Conservation (phyloP, 257 asterid genomes). For the Verbena officinalis region DNA sequence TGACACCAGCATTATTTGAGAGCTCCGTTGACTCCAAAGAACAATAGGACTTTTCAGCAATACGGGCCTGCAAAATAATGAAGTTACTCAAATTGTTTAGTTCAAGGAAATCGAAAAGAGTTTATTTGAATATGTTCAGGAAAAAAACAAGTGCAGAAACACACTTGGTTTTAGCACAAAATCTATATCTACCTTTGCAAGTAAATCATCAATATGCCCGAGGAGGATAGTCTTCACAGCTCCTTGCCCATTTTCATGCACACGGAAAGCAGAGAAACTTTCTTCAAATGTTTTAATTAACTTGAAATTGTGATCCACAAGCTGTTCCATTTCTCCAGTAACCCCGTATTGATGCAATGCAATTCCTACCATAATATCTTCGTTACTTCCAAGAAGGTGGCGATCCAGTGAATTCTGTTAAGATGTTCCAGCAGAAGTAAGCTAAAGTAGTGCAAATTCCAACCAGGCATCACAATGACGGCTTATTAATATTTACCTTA, state of each 20-base stretch:
- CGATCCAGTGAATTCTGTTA: slow-evolving; percentile 66
- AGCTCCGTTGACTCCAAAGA: slow-evolving; percentile 37
- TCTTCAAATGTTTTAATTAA: slow-evolving; percentile 51
- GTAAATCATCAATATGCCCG: slow-evolving; percentile 56
- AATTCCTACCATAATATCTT: slow-evolving; percentile 37
- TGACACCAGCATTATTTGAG: slow-evolving; percentile 32
- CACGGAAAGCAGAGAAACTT: slow-evolving; percentile 43
- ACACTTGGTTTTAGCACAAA: no score
- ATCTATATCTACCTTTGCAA: slow-evolving; percentile 73
- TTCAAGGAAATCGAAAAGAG: slow-evolving; percentile 11
- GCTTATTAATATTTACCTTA: slow-evolving; percentile 54
- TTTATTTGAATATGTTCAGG: no score
- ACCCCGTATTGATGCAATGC: slow-evolving; percentile 71
- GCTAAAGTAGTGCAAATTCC: slow-evolving; percentile 22
- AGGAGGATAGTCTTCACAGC: slow-evolving; percentile 55
- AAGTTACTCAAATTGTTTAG: slow-evolving; percentile 6
- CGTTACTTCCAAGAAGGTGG: slow-evolving; percentile 65
- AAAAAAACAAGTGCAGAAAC: no score
- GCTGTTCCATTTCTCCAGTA: slow-evolving; percentile 71
- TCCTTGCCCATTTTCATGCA: slow-evolving; percentile 41
- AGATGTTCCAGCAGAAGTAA: slow-evolving; percentile 25
- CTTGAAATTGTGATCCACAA: slow-evolving; percentile 57
- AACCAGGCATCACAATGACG: neutral
- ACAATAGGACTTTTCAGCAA: slow-evolving; percentile 42
- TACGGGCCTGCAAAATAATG: slow-evolving; percentile 56